These are phyloP conservation scores for Pestalotiopsis sp. DNA, from an alignment of 2,329 filamentous ascomycete genomes.

Conservation along the genomic window DNA sequence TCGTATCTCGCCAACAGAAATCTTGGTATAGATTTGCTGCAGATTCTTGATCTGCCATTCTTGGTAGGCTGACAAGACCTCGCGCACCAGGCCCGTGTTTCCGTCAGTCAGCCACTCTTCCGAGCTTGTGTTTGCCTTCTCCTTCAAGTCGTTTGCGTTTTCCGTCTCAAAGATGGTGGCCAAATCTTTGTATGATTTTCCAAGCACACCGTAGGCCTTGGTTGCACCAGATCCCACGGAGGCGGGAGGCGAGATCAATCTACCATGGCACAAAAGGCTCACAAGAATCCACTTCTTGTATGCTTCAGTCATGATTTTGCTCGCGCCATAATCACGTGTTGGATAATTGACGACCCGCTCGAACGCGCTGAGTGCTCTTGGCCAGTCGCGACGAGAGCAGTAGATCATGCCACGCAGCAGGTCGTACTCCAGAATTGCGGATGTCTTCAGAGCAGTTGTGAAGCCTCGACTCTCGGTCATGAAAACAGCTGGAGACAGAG, in stretches of 20 bases:
- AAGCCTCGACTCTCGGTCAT: slow-evolving; percentile 63
- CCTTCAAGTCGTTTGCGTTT: slow-evolving; percentile 59
- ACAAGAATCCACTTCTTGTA: slow-evolving; percentile 91
- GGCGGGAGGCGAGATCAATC: slow-evolving; percentile 55
- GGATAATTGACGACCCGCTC: slow-evolving; percentile 71
- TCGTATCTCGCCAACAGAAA: slow-evolving; percentile 58
- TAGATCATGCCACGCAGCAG: slow-evolving; percentile 67
- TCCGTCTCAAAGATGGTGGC: slow-evolving; percentile 67
- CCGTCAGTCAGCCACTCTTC: slow-evolving; percentile 70
- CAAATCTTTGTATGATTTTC: slow-evolving; percentile 72
- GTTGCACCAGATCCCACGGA: slow-evolving; percentile 49
- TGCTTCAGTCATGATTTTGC: slow-evolving; percentile 82
- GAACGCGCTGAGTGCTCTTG: slow-evolving; percentile 62
- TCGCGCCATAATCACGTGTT: slow-evolving; percentile 61
- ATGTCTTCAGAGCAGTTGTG: slow-evolving; percentile 52
- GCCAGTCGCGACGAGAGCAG: slow-evolving; percentile 64
- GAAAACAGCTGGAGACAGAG: slow-evolving; percentile 53
- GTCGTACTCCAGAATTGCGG: slow-evolving; percentile 69
- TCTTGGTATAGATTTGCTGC: slow-evolving; percentile 68
- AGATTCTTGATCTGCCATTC: slow-evolving; percentile 77
- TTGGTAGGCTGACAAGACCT: slow-evolving; percentile 72
- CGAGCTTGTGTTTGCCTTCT: slow-evolving; percentile 62
- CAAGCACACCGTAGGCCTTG: slow-evolving; percentile 54
- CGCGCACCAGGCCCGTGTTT: slow-evolving; percentile 71
- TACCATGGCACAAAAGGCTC: slow-evolving; percentile 71